A percentile compares a stretch with the other conserved stretches of the same genome.
Evolutionary conservation across 441 rosid genomes (phyloP).

Genomic region (Lepidium campestre): DNA sequence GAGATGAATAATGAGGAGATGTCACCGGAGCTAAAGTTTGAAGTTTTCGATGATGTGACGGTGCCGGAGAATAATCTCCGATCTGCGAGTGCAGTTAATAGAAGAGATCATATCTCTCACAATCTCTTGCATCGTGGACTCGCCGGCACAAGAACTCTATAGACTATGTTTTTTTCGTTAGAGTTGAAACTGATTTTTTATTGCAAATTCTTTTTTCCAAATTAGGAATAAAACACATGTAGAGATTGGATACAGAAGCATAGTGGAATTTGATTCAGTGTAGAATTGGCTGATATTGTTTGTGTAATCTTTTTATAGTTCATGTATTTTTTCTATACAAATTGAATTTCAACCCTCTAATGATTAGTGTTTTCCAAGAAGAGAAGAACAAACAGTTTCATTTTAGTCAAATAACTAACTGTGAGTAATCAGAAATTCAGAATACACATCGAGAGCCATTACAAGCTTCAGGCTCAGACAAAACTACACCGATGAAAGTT

Average conservation of each 20-base stretch:
- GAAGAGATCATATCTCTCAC: slow-evolving; percentile 72
- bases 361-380: neutral
- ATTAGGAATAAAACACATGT: slow-evolving; percentile 17
- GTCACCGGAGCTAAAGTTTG: slow-evolving; percentile 40
- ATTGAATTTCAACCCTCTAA: neutral
- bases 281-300: slow-evolving; percentile 8
- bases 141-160: slow-evolving; percentile 39
- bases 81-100: slow-evolving; percentile 38
- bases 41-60: slow-evolving; percentile 62
- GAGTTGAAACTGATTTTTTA: neutral
- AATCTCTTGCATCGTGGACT: slow-evolving; percentile 74
- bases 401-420: neutral
- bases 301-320: slow-evolving; percentile 10
- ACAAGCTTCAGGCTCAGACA: neutral
- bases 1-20: slow-evolving; percentile 61
- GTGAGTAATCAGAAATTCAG: neutral
- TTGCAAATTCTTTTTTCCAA: slow-evolving; percentile 27
- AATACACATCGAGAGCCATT: neutral
- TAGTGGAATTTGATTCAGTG: neutral
- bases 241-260: slow-evolving; percentile 15
- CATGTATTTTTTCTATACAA: neutral
- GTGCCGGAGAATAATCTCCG: slow-evolving; percentile 50
- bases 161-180: neutral
- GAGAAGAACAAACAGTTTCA: neutral
- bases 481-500: neutral